Evolutionary conservation across 2,329 filamentous ascomycete genomes (phyloP).

Genomic region (Talaromyces verruculosus): DNA sequence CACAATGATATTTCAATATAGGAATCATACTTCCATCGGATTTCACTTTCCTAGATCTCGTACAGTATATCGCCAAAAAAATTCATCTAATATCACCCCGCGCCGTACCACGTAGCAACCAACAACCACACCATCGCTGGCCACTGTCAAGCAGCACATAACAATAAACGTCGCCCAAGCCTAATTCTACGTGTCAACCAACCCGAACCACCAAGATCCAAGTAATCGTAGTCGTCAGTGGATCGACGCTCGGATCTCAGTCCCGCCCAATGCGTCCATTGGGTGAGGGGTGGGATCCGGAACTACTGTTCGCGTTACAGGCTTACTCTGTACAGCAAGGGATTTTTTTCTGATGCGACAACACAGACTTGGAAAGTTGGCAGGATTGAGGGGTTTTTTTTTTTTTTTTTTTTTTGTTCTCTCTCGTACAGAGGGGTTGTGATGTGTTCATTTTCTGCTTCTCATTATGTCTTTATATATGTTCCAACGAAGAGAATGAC

Average conservation of each 20-base stretch:
- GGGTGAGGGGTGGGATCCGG: neutral
- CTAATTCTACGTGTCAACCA: neutral
- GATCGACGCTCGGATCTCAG: neutral
- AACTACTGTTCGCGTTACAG: neutral
- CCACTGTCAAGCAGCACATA: neutral
- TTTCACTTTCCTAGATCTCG: neutral
- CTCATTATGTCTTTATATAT: neutral
- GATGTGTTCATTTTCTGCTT: neutral
- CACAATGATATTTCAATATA: neutral
- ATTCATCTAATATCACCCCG: neutral
- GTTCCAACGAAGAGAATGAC: neutral
- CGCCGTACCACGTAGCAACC: neutral
- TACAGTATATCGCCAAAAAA: no score
- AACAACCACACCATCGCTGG: neutral
- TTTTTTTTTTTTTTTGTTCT: neutral
- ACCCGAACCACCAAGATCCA: neutral
- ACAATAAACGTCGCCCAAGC: neutral
- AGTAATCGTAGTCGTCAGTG: neutral
- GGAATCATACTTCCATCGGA: neutral
- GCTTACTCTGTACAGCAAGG: neutral
- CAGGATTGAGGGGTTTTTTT: neutral
- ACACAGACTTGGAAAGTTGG: neutral
- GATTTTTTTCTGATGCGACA: neutral
- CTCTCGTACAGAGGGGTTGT: neutral
- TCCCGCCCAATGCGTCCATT: neutral